Base-by-base conservation (phyloP, 2,329 filamentous ascomycete species). In the Thielaviopsis euricoi region DNA sequence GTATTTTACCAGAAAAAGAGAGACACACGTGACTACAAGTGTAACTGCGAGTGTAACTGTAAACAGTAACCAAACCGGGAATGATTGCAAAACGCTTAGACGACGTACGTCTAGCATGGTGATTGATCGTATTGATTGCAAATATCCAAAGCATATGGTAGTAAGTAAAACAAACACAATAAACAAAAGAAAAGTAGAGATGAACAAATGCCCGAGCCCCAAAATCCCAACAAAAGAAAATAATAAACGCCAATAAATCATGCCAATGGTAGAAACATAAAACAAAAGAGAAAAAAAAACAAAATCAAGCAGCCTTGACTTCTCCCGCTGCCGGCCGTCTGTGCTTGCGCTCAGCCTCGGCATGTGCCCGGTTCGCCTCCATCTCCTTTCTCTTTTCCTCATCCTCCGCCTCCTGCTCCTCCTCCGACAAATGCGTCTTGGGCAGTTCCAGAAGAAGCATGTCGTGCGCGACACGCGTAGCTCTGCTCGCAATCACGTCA, bases 371-470 rank as follows among this genome's bases (percentile, higher is more conserved):
- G 37, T n/a, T 43, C 13, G 37, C 17, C 15, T 43, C 17, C 37
- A n/a, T 15, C 37, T 43, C 7, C 37, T 43, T 43, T n/a, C 37
- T 43, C 37, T 48, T 37, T 6, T 49, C n/a, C 37, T 53, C 50
- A 10, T 21, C 33, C 21, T 19, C 29, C 25, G 43, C 7, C 17
- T 55, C 25, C 40, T 19, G 12, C 10, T 7, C 29, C 3, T 37
- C 21, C 13, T 57, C 40, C 1, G 40, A 26, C 51, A 64, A 62
- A 23, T 65, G 61, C 57, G 54, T 59, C 55, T 62, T 60, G 49
- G 63, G 61, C 64, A 69, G 69, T 13, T 15, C 17, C 37, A 60
- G 33, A 12, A 55, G 43, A 29, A 60, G 26, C 17, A 23, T 40
- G 3, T 60, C 58, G 13, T 55, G 57, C 4, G 43, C 58, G 3